Evolutionary conservation across 2,329 filamentous ascomycete genomes (phyloP), one percentile per base, ranked within the genome.

Genomic region (Pseudogymnoascus sp.): DNA sequence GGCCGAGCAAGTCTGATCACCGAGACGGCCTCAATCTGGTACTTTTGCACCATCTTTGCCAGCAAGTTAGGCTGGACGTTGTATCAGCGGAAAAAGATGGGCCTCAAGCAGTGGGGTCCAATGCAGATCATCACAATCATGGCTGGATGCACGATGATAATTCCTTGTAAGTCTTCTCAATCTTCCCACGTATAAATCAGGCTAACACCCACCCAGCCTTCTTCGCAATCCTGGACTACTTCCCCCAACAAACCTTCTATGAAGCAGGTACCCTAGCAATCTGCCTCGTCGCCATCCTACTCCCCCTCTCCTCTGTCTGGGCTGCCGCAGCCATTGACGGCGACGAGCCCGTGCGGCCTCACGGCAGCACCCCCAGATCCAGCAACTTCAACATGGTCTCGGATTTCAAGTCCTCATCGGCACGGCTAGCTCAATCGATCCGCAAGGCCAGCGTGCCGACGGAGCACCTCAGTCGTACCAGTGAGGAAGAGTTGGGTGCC

Each of bases 121-220:
- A 83, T 88, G 77, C 82, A 86, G 66, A 80, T 86, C 61, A 82
- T 88, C 63, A 86, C 86, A 70, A 80, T 87, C 67, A 86, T 87
- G 80, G 82, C 83, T 57, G 84, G 82, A 64, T 85, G 87, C 72
- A 87, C 85, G 1, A 78, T 89, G 77, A 68, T 85, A 35, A 75
- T 88, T 64, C 86, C 86, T 69, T 80, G 85, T 86, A 75, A 72
- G 77, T 66, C 20, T 28, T 20, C 22, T 11, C 9, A 25, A 69
- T 12, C 37, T n/a, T 37, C 28, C 30, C n/a, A 47, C 20, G 59
- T 50, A 50, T 39, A 22, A 36, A 57, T 60, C 59, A 60, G 58
- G 58, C 63, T 67, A 58, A 64, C 25, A 39, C 58, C 58, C 12
- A 57, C 6, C 36, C 11, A 88, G 85, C 81, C 22, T 75, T 87